phyloP scores from a whole-genome alignment of 495 filamentous ascomycete genomes.

The Penicillium roqueforti region DNA sequence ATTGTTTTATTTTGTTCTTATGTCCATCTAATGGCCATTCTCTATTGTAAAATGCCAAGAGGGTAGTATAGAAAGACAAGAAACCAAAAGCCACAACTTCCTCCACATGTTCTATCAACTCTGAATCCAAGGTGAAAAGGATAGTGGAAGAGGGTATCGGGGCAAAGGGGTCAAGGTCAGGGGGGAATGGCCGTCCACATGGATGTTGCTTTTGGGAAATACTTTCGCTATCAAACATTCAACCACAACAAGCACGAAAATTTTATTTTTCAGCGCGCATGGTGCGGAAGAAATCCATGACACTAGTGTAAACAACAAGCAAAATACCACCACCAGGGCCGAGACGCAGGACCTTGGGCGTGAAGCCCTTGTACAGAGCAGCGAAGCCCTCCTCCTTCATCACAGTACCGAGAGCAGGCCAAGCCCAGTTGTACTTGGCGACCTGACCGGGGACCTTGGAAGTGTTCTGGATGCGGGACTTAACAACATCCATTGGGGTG shows the following conservation, averaged over 20 bases:
- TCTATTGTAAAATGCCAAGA: not conserved
- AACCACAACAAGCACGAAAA: not conserved
- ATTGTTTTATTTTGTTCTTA: constrained; percentile 4
- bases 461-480: constrained; percentile 93
- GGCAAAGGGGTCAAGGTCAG: constrained; percentile 2
- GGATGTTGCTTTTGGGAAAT: constrained; percentile 8
- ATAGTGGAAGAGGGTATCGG: constrained; percentile 9
- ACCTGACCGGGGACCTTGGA: constrained; percentile 70
- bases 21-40: constrained; percentile 2
- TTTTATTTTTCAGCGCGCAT: constrained; percentile 36
- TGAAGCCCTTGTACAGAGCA: constrained; percentile 95
- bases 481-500: constrained; percentile 97
- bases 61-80: constrained; percentile 4
- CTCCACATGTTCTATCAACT: not conserved
- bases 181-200: not conserved
- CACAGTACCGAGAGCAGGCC: constrained; percentile 75
- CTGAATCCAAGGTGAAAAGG: not conserved
- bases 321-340: constrained; percentile 90
- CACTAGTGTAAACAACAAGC: constrained; percentile 84
- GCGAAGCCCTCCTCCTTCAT: constrained; percentile 89
- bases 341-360: constrained; percentile 88
- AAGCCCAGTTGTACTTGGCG: constrained; percentile 98
- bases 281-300: constrained; percentile 85
- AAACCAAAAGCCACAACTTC: constrained; percentile 5
- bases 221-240: constrained; percentile 4